Evolutionary conservation across 2,329 filamentous ascomycete species (phyloP).

Genomic region (Cladosporium sphaerospermum): DNA sequence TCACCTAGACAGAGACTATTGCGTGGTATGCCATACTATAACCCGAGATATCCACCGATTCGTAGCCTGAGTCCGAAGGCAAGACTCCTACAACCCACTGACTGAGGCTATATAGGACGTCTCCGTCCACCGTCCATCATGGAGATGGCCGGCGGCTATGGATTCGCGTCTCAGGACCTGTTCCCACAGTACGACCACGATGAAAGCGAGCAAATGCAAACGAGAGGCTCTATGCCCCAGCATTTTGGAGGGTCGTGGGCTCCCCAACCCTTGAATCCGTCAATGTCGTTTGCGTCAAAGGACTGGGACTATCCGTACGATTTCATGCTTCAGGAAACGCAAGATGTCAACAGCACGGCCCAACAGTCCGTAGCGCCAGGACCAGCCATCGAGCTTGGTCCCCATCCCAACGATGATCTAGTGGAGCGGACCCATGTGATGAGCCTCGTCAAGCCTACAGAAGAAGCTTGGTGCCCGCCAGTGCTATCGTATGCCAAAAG

Average conservation of each 20-base stretch:
- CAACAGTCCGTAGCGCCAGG: not conserved
- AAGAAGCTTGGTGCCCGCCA: not conserved
- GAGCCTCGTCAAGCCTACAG: not conserved
- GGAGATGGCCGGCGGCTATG: not conserved
- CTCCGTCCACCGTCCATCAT: not conserved
- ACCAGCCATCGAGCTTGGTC: not conserved
- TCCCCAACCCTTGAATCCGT: not conserved
- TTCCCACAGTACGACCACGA: not conserved
- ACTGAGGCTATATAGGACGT: not conserved
- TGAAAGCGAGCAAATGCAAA: no score
- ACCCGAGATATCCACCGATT: not conserved
- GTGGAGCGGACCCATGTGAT: not conserved
- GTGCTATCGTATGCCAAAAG: not conserved
- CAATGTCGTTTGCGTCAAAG: not conserved
- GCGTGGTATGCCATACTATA: not conserved
- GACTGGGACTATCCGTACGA: not conserved
- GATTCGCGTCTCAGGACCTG: not conserved
- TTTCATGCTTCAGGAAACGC: not conserved
- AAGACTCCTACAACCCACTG: not conserved
- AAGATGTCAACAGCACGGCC: not conserved
- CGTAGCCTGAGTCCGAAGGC: not conserved
- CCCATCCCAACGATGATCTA: not conserved
- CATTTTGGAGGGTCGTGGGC: not conserved
- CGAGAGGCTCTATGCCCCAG: not conserved
- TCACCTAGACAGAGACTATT: not conserved